These are phyloP conservation scores for Desmodesmus armatus DNA, from an alignment of 139 green algal genomes.

Conservation along the genomic window DNA sequence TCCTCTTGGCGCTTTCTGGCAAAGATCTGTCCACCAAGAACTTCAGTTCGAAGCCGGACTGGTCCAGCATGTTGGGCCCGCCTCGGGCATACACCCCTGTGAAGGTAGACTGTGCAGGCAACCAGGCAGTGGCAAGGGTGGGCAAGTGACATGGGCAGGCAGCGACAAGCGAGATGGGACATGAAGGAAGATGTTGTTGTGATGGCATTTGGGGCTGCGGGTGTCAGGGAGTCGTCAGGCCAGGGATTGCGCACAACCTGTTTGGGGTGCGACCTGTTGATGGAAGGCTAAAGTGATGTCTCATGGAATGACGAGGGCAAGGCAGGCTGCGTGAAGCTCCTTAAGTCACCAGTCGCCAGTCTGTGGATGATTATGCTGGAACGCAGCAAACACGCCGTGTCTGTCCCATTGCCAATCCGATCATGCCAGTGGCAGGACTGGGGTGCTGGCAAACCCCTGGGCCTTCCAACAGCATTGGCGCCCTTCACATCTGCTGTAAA, in stretches of 20 bases:
- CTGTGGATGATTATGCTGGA: no score
- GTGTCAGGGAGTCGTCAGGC: background rate
- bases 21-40: constrained; percentile 29
- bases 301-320: no score
- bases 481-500: no score
- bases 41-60: constrained; percentile 8
- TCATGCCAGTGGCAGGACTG: no score
- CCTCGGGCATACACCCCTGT: constrained; percentile 74
- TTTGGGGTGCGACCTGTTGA: background rate
- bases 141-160: background rate
- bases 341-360: no score
- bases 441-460: no score
- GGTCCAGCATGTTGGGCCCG: constrained; percentile 65
- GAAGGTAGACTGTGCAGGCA: constrained; percentile 46
- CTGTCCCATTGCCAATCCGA: no score
- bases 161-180: background rate
- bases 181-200: background rate
- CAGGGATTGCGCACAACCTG: background rate
- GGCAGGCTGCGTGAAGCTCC: no score
- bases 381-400: no score
- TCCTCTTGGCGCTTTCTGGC: constrained; percentile 7
- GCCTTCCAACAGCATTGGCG: no score
- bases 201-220: background rate
- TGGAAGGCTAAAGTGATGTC: background rate
- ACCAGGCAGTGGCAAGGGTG: background rate